Conservation (phyloP, 139 green algal species). For the Closterium sp. region DNA sequence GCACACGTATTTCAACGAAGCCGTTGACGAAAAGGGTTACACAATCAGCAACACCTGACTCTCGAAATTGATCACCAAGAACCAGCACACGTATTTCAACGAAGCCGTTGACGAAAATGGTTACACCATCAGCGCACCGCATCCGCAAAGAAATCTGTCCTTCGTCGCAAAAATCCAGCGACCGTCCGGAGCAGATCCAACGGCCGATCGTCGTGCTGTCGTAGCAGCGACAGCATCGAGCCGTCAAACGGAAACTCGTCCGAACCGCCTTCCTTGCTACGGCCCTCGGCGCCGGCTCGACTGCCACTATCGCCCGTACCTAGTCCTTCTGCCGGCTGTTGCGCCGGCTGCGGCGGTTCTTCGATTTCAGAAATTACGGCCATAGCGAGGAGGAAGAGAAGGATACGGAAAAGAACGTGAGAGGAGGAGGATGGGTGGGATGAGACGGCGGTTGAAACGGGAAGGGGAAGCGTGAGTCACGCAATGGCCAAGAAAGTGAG, state of each 20-base stretch:
- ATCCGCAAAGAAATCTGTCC: constrained; percentile 23
- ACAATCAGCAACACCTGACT: too few species aligned
- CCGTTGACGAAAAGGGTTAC: too few species aligned
- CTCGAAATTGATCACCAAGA: too few species aligned
- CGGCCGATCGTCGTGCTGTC: constrained; percentile 15
- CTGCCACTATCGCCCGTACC: not conserved
- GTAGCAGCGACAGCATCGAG: not conserved
- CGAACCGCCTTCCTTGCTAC: not conserved
- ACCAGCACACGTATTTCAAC: too few species aligned
- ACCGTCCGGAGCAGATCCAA: constrained; percentile 28
- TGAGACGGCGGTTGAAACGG: not conserved
- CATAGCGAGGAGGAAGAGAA: not conserved
- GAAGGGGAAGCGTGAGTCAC: too few species aligned
- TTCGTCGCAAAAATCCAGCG: constrained; percentile 14
- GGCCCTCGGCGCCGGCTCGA: not conserved
- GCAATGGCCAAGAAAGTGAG: too few species aligned
- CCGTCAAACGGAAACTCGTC: constrained; percentile 3
- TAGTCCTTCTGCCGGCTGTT: not conserved
- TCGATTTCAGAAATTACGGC: not conserved
- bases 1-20: too few species aligned
- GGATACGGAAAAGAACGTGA: not conserved
- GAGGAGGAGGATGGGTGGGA: not conserved
- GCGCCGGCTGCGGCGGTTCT: not conserved
- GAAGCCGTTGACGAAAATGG: too few species aligned
- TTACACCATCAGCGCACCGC: not conserved